A percentile compares a stretch with the other conserved stretches of the same genome.
These are phyloP conservation scores for Osmanthus fragrans DNA, from an alignment of 257 asterid species.

Conservation along the genomic window DNA sequence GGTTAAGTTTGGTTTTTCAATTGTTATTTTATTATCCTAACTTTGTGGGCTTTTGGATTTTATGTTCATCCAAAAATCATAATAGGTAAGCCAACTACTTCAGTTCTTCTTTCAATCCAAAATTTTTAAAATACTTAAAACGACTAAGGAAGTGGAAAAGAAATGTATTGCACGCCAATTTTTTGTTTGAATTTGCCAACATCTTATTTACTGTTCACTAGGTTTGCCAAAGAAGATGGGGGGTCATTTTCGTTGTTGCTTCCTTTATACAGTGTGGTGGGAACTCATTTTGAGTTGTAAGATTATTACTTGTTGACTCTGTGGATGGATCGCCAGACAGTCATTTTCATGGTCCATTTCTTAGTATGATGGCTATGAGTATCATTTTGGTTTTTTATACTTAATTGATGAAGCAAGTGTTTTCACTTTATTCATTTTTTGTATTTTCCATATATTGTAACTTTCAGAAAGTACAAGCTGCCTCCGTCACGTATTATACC, in stretches of 20 bases:
- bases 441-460: conserved; percentile 15
- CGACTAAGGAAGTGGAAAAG: background rate
- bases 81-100: background rate
- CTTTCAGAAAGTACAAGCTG: conserved; percentile 84
- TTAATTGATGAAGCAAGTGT: background rate
- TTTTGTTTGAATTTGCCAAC: background rate
- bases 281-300: background rate
- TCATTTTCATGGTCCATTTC: background rate
- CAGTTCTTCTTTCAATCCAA: background rate
- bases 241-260: background rate
- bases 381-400: background rate
- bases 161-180: background rate
- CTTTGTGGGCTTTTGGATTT: background rate
- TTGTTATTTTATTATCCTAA: background rate
- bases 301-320: background rate
- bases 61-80: background rate
- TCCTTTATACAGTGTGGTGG: background rate
- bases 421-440: background rate
- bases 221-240: background rate
- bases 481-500: conserved; percentile 89
- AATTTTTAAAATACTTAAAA: background rate
- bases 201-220: background rate
- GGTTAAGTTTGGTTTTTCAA: background rate
- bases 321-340: background rate
- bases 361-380: background rate